These are phyloP conservation scores for Acanthamoeba royreba DNA, from an alignment of 208 protist genomes.

Conservation along the genomic window DNA sequence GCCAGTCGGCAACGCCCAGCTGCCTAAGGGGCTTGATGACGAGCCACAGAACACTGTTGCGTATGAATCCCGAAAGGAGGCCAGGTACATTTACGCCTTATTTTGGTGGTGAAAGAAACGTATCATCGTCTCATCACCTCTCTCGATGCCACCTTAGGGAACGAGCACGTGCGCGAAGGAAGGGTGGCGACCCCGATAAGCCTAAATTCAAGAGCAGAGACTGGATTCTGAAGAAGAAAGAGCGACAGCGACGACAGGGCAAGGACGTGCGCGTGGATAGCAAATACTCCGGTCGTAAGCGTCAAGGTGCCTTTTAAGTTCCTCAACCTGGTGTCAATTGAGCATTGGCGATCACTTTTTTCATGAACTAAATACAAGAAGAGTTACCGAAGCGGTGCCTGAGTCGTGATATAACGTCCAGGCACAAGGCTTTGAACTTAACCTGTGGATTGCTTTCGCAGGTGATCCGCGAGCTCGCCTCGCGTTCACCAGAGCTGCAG, in stretches of 20 bases:
- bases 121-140: background rate
- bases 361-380: background rate
- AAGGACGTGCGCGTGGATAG: slow-evolving; percentile 87
- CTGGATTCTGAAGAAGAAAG: slow-evolving; percentile 95
- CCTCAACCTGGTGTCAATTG: background rate
- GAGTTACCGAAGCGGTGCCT: no score
- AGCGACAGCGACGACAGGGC: slow-evolving; percentile 88
- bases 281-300: slow-evolving; percentile 95
- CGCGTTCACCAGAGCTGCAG: no score
- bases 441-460: no score
- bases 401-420: no score
- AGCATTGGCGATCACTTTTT: no score
- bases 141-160: background rate
- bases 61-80: background rate
- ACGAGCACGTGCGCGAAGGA: background rate
- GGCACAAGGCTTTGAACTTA: no score
- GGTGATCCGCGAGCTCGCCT: no score
- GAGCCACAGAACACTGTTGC: background rate
- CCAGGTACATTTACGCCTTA: background rate
- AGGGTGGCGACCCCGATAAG: background rate
- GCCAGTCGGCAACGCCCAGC: background rate
- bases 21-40: background rate
- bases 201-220: slow-evolving; percentile 80
- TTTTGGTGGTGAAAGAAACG: background rate
- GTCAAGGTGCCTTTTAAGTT: slow-evolving; percentile 86